phyloP scores from a whole-genome alignment of 345 rosid genomes.

The Physaria fendleri region DNA sequence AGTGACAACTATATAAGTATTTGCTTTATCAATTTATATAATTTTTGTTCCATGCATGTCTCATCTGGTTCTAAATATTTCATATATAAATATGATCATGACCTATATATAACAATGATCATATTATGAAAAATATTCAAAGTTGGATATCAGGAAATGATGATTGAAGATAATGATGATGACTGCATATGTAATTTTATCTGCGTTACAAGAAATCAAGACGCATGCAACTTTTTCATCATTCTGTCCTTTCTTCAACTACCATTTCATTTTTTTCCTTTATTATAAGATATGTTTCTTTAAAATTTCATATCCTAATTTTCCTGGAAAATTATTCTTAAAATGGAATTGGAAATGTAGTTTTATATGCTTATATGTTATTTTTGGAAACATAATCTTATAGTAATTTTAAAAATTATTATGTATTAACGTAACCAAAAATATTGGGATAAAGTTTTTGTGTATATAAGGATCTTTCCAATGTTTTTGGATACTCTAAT shows the following conservation, averaged over 20 bases:
- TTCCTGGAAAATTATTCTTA: neutral
- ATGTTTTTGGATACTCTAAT: no score
- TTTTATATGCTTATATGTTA: neutral
- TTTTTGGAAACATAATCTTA: no score
- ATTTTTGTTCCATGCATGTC: slow-evolving; percentile 28
- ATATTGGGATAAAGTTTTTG: neutral
- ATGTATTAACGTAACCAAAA: no score
- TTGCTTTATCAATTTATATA: slow-evolving; percentile 23
- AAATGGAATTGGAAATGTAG: neutral
- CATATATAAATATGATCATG: slow-evolving; percentile 5
- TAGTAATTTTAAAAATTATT: no score
- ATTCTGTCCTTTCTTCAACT: slow-evolving; percentile 35
- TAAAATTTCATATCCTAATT: neutral
- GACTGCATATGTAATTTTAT: slow-evolving; percentile 29
- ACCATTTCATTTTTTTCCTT: slow-evolving; percentile 11
- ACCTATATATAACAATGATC: slow-evolving; percentile 20
- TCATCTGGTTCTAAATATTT: neutral
- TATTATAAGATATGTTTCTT: neutral
- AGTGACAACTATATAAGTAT: slow-evolving; percentile 31
- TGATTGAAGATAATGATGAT: slow-evolving; percentile 30
- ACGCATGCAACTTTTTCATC: slow-evolving; percentile 39
- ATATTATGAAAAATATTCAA: slow-evolving; percentile 16
- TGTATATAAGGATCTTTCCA: no score
- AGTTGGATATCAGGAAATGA: slow-evolving; percentile 21
- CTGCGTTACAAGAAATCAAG: slow-evolving; percentile 35